Evolutionary conservation across 768 basidiomycete species (phyloP), one percentile per base, ranked within the genome.

Genomic region (Boletus coccyginus): DNA sequence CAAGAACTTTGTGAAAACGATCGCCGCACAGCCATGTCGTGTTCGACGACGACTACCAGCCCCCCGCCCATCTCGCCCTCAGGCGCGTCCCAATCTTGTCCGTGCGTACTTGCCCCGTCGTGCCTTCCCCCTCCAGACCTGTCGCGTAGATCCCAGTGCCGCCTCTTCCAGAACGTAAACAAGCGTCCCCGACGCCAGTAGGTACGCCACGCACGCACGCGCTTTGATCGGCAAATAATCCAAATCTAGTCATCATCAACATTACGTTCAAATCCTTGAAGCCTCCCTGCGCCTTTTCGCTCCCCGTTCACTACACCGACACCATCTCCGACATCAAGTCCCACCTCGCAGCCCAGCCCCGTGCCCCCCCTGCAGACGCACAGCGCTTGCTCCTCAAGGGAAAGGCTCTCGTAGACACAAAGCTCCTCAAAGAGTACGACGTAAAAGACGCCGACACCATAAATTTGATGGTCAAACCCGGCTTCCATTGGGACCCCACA

Each of bases 371-470:
- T 10, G 82, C 86, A 44, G 87, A 92, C 67, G 78, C 81, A 32
- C 95, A 97, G 71, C 79, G 97, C 4, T 82, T 98, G 16, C 77
- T 99, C 12, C 78, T 97, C 51, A 98, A 95, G 74, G 97, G 97
- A 54, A 99, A 99, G 71, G 94, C 89, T 0, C 82, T 98, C 60
- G 86, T 85, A 16, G 96, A 98, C 76, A 75, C 75, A 27, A 96
- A 95, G 69, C 82, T 99, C 11, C 75, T 98, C 40, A 88, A 89
- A 67, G 97, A 98, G 70, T 99, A 98, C 77, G 82, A 76, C 66
- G 79, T 95, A 66, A 83, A 86, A 64, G 83, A 87, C 67, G 90
- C 88, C 12, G 87, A 91, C 62, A 88, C 85, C 12, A 76, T 98
- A 64, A 96, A 88, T 70, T 77, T 99, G 44, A 87, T 94, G 78